Conservation (phyloP, 2,329 filamentous ascomycete genomes). For the Chrysoporthe cubensis region DNA sequence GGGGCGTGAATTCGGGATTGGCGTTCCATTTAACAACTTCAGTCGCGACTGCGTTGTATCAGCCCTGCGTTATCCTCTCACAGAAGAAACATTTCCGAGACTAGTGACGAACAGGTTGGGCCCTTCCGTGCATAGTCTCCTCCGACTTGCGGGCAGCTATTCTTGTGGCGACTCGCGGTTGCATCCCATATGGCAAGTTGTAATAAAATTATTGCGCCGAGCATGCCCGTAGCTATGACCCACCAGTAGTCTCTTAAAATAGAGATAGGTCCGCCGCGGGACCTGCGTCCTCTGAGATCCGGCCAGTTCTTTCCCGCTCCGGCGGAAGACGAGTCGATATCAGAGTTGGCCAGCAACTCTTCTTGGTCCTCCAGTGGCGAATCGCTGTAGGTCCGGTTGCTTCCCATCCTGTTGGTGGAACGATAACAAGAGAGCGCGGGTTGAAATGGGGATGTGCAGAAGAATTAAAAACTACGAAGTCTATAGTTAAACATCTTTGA, state of each 20-base stretch:
- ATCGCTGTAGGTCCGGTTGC: conserved; percentile 29
- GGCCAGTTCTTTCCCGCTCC: conserved; percentile 38
- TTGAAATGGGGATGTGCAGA: no score
- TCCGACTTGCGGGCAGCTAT: conserved; percentile 40
- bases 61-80: not conserved
- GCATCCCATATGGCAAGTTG: conserved; percentile 31
- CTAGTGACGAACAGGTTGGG: conserved; percentile 39
- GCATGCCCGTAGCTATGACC: conserved; percentile 38
- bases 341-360: conserved; percentile 37
- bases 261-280: not conserved
- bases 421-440: not conserved
- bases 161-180: conserved; percentile 8
- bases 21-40: conserved; percentile 43
- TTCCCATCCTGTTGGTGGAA: not conserved
- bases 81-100: no score
- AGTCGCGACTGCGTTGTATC: conserved; percentile 37
- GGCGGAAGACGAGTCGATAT: conserved; percentile 36
- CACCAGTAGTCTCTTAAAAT: conserved; percentile 34
- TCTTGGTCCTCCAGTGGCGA: conserved; percentile 36
- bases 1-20: conserved; percentile 44
- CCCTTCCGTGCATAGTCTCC: conserved; percentile 42
- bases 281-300: not conserved
- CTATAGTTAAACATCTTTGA: not conserved
- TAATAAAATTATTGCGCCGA: conserved; percentile 38
- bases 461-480: no score